A percentile compares a stretch with the other conserved stretches of the same genome.
phyloP scores from a whole-genome alignment of 2,329 filamentous ascomycete genomes.

The Verticillium nonalfalfae region DNA sequence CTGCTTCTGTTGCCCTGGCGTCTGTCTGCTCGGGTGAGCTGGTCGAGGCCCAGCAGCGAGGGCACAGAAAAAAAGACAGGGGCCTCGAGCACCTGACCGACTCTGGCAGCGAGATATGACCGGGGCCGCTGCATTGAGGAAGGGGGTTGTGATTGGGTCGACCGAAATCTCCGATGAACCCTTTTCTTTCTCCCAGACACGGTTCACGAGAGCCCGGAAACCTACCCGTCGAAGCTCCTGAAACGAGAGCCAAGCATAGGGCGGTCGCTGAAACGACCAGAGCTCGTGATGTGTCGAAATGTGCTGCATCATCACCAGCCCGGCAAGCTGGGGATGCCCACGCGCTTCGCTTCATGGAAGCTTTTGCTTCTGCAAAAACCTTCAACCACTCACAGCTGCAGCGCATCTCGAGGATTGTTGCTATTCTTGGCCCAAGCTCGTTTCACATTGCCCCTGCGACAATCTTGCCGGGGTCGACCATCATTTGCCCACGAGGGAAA shows the following conservation, averaged over 20 bases:
- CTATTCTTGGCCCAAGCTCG: neutral
- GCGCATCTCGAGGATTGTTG: neutral
- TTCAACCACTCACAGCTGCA: neutral
- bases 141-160: neutral
- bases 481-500: neutral
- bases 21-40: neutral
- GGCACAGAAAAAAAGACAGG: neutral
- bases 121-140: neutral
- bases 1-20: neutral
- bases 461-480: neutral
- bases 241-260: conserved; percentile 6
- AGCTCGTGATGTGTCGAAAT: neutral
- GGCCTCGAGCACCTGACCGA: neutral
- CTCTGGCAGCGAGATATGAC: neutral
- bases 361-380: neutral
- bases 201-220: neutral
- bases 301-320: neutral
- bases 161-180: neutral
- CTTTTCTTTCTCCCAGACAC: neutral
- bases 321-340: neutral
- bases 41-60: neutral
- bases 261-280: neutral
- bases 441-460: neutral
- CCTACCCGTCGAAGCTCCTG: neutral
- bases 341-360: neutral